These are phyloP conservation scores for Jamesozyma spencerorum DNA, from an alignment of 805 yeast species.

Conservation along the genomic window DNA sequence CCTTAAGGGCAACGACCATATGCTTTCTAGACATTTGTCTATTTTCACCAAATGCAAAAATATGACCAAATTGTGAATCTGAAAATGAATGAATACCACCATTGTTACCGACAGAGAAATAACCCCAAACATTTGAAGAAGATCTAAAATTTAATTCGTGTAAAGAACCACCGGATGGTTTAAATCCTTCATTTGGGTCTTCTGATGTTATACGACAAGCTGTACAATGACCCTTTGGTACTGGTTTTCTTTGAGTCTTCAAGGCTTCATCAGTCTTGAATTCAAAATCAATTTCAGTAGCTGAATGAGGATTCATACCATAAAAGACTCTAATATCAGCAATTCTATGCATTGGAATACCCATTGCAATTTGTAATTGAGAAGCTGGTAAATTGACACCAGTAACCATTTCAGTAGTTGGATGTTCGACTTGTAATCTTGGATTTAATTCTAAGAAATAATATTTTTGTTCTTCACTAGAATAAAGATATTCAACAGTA, in stretches of 20 bases:
- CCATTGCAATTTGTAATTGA: slow-evolving; percentile 98
- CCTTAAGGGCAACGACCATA: slow-evolving; percentile 97
- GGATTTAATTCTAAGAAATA: slow-evolving; percentile 96
- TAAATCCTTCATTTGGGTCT: slow-evolving; percentile 98
- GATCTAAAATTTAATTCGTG: slow-evolving; percentile 96
- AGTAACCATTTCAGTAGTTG: slow-evolving; percentile 98
- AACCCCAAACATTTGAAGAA: slow-evolving; percentile 98
- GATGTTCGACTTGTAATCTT: slow-evolving; percentile 98
- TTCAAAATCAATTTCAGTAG: slow-evolving; percentile 84
- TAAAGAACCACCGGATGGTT: slow-evolving; percentile 94
- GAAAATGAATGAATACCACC: slow-evolving; percentile 97
- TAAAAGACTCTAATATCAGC: slow-evolving; percentile 85
- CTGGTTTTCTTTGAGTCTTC: slow-evolving; percentile 80
- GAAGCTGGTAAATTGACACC: slow-evolving; percentile 98
- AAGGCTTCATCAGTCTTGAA: slow-evolving; percentile 65
- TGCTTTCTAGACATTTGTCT: slow-evolving; percentile 97
- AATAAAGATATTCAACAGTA: slow-evolving; percentile 94
- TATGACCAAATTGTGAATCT: slow-evolving; percentile 98
- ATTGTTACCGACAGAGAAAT: slow-evolving; percentile 91
- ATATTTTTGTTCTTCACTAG: slow-evolving; percentile 88
- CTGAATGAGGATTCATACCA: slow-evolving; percentile 92
- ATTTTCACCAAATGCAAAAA: slow-evolving; percentile 97
- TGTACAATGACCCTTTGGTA: slow-evolving; percentile 96
- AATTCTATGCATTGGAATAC: slow-evolving; percentile 92
- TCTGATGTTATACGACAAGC: slow-evolving; percentile 99